Percentiles rank a stretch among this genome's conserved stretches.
phyloP scores from a whole-genome alignment of 1,139 yeast species.

The Suhomyces taliae region DNA sequence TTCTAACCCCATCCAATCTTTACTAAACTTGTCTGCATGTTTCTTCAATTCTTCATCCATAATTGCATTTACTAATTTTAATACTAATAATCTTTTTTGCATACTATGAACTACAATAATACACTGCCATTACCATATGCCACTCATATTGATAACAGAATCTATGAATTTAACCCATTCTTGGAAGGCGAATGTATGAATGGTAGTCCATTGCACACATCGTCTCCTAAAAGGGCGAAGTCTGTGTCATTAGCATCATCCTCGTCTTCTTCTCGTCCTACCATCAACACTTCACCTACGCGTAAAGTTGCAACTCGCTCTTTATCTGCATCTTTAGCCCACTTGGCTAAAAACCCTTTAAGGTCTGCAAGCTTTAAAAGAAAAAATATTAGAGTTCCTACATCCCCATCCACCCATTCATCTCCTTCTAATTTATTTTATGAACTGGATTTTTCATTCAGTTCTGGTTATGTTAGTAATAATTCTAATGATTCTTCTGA shows the following conservation, averaged over 20 bases:
- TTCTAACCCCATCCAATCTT: conserved; percentile 12
- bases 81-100: neutral
- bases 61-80: neutral
- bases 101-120: conserved; percentile 14
- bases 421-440: conserved; percentile 1
- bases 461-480: conserved; percentile 9
- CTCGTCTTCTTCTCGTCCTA: neutral
- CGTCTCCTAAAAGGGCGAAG: conserved; percentile 12
- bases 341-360: conserved; percentile 1
- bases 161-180: conserved; percentile 24
- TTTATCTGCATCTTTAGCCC: conserved; percentile 4
- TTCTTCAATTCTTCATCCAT: conserved; percentile 4
- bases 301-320: conserved; percentile 5
- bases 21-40: conserved; percentile 5
- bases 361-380: conserved; percentile 13
- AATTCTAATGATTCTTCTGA: conserved; percentile 7
- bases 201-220: conserved; percentile 1
- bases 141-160: conserved; percentile 20
- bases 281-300: too few relatives aligned
- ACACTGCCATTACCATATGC: conserved; percentile 30
- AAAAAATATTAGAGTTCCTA: conserved; percentile 8
- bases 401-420: conserved; percentile 1
- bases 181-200: conserved; percentile 8
- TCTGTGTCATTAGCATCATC: conserved; percentile 11
- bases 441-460: conserved; percentile 20